Evolutionary conservation across 1,139 yeast genomes (phyloP).

Genomic region (Candida pseudoviswanathii): DNA sequence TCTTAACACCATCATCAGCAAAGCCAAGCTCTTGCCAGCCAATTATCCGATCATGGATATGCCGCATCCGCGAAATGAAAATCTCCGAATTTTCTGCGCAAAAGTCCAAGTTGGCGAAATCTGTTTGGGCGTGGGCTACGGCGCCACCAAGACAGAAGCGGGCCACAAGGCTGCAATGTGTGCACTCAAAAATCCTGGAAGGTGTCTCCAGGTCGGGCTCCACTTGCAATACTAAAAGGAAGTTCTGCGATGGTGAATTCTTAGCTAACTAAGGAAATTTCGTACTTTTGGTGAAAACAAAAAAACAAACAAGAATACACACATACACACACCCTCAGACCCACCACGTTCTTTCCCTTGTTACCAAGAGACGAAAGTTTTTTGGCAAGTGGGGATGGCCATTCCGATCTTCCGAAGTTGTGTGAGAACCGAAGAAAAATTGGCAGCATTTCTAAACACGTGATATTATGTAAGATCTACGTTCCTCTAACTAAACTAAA

Average conservation of each 20-base stretch:
- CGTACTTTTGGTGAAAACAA: too few relatives aligned
- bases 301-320: too few relatives aligned
- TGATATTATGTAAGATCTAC: not conserved
- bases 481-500: not conserved
- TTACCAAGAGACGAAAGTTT: too few relatives aligned
- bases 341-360: too few relatives aligned
- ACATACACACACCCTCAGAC: too few relatives aligned
- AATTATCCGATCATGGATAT: not conserved
- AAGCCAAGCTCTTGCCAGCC: not conserved
- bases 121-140: constrained; percentile 37
- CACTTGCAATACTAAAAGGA: too few relatives aligned
- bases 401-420: too few relatives aligned
- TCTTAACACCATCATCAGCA: not conserved
- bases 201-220: constrained; percentile 1
- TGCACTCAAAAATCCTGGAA: constrained; percentile 25
- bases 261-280: too few relatives aligned
- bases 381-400: too few relatives aligned
- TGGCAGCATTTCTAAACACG: too few relatives aligned
- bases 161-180: constrained; percentile 35
- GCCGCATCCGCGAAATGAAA: not conserved
- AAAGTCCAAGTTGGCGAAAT: constrained; percentile 27
- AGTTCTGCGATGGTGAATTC: too few relatives aligned
- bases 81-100: not conserved
- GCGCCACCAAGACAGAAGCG: constrained; percentile 31
- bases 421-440: too few relatives aligned